Evolutionary conservation across 75 land plant genomes (phyloP).

Genomic region (Sequoia sempervirens): DNA sequence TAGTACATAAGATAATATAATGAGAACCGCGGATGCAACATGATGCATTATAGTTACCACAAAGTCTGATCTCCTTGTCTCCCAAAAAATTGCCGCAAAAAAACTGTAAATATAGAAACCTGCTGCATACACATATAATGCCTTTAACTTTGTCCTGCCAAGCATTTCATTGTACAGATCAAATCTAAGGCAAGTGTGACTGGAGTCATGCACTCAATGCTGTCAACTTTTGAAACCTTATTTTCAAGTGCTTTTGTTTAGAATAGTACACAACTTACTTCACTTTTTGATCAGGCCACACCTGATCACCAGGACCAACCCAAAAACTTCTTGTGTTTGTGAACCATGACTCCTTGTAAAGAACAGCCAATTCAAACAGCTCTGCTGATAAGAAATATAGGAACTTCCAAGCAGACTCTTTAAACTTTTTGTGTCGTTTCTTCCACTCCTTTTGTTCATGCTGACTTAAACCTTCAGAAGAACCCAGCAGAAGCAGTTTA

Average conservation of each 20-base stretch:
- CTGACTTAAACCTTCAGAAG: conserved; percentile 7
- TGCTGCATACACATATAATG: conserved; percentile 73
- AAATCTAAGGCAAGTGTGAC: neutral
- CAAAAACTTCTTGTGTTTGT: conserved; percentile 68
- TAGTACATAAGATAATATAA: conserved; percentile 62
- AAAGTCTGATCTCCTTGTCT: conserved; percentile 87
- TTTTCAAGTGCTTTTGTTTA: neutral
- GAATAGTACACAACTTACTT: conserved; percentile 54
- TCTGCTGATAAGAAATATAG: conserved; percentile 78
- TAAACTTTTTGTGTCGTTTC: conserved; percentile 73
- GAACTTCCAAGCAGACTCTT: conserved; percentile 93
- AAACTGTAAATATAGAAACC: conserved; percentile 90
- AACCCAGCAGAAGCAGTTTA: conserved; percentile 31
- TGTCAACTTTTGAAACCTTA: neutral
- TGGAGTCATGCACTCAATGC: neutral
- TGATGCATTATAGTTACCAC: conserved; percentile 89
- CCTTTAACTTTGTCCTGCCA: conserved; percentile 76
- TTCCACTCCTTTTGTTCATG: conserved; percentile 24
- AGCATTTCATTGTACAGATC: neutral
- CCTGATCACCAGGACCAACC: conserved; percentile 87
- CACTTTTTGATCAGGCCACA: conserved; percentile 85
- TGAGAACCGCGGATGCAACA: conserved; percentile 67
- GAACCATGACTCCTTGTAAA: conserved; percentile 88
- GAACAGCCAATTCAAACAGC: conserved; percentile 46
- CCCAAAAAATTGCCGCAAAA: conserved; percentile 92